These are phyloP conservation scores for Podospora pseudoanserina DNA, from an alignment of 495 filamentous ascomycete species.

Conservation along the genomic window DNA sequence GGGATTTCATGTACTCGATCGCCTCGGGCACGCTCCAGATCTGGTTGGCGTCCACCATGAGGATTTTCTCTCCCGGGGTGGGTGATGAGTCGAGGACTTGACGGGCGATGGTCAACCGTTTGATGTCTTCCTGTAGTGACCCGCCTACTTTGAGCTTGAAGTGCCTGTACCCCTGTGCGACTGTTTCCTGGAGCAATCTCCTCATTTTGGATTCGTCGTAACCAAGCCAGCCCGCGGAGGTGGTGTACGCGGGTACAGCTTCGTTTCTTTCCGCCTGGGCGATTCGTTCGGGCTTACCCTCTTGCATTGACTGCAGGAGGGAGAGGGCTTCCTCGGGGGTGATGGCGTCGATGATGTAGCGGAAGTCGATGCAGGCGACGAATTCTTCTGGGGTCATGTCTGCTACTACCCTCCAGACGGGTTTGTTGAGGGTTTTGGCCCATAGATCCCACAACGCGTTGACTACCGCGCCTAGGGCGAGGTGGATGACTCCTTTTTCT, in stretches of 20 bases:
- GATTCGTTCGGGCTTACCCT: slow-evolving; percentile 63
- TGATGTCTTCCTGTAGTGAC: slow-evolving; percentile 64
- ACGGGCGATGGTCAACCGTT: slow-evolving; percentile 68
- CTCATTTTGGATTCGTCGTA: slow-evolving; percentile 85
- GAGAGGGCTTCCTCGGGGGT: slow-evolving; percentile 77
- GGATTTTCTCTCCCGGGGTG: slow-evolving; percentile 60
- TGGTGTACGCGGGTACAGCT: slow-evolving; percentile 89
- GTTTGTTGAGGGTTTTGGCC: slow-evolving; percentile 81
- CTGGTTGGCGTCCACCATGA: slow-evolving; percentile 97
- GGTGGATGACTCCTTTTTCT: slow-evolving; percentile 92
- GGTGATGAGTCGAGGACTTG: slow-evolving; percentile 80
- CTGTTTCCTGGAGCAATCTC: slow-evolving; percentile 64
- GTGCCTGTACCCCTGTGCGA: slow-evolving; percentile 72
- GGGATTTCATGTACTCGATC: slow-evolving; percentile 78
- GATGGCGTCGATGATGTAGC: slow-evolving; percentile 91
- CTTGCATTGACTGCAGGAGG: slow-evolving; percentile 60
- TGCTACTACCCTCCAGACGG: slow-evolving; percentile 84
- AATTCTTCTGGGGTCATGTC: slow-evolving; percentile 88
- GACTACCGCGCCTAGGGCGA: slow-evolving; percentile 84
- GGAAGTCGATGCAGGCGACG: slow-evolving; percentile 84
- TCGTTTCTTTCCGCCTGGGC: slow-evolving; percentile 63
- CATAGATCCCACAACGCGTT: slow-evolving; percentile 96
- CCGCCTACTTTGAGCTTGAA: slow-evolving; percentile 92
- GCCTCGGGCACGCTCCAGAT: slow-evolving; percentile 91
- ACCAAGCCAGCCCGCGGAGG: slow-evolving; percentile 90